Evolutionary conservation across 192 early-diverging fungal genomes (phyloP).

Genomic region (Linnemannia elongata): DNA sequence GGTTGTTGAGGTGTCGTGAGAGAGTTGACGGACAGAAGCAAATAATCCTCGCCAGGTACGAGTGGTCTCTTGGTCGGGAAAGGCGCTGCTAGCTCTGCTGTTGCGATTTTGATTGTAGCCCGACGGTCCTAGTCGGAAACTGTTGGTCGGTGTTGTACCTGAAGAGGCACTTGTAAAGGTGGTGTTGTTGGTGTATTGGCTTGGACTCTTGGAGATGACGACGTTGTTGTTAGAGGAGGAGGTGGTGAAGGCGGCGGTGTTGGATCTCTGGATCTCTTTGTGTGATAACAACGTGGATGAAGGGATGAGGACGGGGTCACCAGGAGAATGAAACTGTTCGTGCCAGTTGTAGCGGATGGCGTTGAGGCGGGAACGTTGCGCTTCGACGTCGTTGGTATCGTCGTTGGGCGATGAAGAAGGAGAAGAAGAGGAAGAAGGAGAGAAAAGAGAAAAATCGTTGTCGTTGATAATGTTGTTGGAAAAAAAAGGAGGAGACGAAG

Average conservation of each 20-base stretch:
- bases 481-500: neutral
- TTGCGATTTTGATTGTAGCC: neutral
- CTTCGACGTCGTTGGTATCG: neutral
- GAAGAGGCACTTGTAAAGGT: neutral
- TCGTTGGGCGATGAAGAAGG: neutral
- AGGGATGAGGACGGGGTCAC: neutral
- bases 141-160: neutral
- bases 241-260: neutral
- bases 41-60: conserved; percentile 31
- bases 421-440: neutral
- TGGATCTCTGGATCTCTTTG: neutral
- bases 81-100: neutral
- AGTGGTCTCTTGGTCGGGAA: conserved; percentile 12
- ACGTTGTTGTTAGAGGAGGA: neutral
- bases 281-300: neutral
- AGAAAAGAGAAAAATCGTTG: neutral
- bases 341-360: neutral
- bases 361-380: neutral
- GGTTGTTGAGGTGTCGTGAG: conserved; percentile 22
- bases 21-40: conserved; percentile 29
- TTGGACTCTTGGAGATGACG: conserved; percentile 13
- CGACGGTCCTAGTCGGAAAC: neutral
- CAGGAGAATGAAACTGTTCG: neutral
- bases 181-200: conserved; percentile 3
- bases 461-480: neutral